These are phyloP conservation scores for Tilletia horrida DNA, from an alignment of 1,284 basidiomycete species.

Conservation along the genomic window DNA sequence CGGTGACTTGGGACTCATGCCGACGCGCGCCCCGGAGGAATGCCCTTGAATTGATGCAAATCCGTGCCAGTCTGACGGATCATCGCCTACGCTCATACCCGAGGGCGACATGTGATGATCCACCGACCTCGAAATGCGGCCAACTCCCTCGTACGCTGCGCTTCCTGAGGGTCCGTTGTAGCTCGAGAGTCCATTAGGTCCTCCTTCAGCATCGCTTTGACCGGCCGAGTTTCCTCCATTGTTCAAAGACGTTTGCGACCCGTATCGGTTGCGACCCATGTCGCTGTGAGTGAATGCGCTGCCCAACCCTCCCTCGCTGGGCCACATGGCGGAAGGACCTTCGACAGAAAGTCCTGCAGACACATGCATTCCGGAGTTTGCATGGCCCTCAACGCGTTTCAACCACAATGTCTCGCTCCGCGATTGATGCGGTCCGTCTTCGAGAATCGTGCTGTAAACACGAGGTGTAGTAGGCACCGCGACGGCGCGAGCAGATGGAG, in stretches of 20 bases:
- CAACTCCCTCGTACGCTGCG: not conserved
- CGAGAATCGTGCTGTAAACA: slow-evolving; percentile 16
- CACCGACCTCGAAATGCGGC: slow-evolving; percentile 4
- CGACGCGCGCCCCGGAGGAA: not conserved
- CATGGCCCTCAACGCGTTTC: too few relatives aligned
- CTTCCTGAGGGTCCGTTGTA: not conserved
- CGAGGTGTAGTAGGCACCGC: not conserved
- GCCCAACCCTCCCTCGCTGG: not conserved
- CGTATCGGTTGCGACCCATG: not conserved
- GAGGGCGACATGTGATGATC: slow-evolving; percentile 11
- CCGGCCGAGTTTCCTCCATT: not conserved
- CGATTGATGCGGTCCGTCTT: slow-evolving; percentile 2
- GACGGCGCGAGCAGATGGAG: not conserved
- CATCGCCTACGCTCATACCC: not conserved
- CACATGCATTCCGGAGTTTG: not conserved
- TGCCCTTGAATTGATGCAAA: not conserved
- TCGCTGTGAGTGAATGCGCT: not conserved
- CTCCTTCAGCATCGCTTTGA: slow-evolving; percentile 1
- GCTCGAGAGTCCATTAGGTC: not conserved
- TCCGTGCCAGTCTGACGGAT: not conserved
- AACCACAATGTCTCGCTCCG: slow-evolving; percentile 3
- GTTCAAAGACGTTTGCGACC: slow-evolving; percentile 9
- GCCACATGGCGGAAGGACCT: not conserved
- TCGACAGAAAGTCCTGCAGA: not conserved
- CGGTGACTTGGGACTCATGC: not conserved